Evolutionary conservation across 2,329 filamentous ascomycete species (phyloP).

Genomic region (Ustulina deusta): DNA sequence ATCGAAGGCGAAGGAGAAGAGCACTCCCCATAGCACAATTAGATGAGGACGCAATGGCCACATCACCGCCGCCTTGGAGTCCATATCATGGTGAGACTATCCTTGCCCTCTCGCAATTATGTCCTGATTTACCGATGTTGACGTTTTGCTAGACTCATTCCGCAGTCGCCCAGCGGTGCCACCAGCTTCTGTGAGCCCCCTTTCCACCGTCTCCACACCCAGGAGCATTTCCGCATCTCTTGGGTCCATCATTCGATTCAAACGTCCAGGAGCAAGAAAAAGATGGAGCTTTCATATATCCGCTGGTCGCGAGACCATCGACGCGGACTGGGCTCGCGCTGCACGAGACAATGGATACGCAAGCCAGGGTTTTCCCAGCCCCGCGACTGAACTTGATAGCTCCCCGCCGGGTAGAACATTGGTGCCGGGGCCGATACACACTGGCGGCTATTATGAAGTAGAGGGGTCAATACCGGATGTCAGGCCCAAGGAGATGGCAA

Average conservation of each 20-base stretch:
- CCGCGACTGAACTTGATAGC: slow-evolving; percentile 32
- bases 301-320: not conserved
- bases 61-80: slow-evolving; percentile 34
- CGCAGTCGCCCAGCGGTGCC: not conserved
- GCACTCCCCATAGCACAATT: not conserved
- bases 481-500: not conserved
- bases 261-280: slow-evolving; percentile 9
- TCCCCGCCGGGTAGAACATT: slow-evolving; percentile 5
- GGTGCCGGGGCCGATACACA: not conserved
- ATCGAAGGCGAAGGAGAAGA: slow-evolving; percentile 28
- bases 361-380: slow-evolving; percentile 1
- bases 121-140: not conserved
- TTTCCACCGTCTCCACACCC: not conserved
- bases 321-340: too few relatives aligned
- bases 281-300: slow-evolving; percentile 6
- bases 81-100: slow-evolving; percentile 37
- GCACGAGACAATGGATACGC: not conserved
- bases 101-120: not conserved
- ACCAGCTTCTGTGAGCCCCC: slow-evolving; percentile 15
- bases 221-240: slow-evolving; percentile 28
- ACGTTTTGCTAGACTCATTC: slow-evolving; percentile 31
- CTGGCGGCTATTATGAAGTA: slow-evolving; percentile 31
- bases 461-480: slow-evolving; percentile 25
- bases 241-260: slow-evolving; percentile 29
- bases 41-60: slow-evolving; percentile 5